Base-by-base conservation (phyloP, 345 rosid species). In the Boechera stricta region DNA sequence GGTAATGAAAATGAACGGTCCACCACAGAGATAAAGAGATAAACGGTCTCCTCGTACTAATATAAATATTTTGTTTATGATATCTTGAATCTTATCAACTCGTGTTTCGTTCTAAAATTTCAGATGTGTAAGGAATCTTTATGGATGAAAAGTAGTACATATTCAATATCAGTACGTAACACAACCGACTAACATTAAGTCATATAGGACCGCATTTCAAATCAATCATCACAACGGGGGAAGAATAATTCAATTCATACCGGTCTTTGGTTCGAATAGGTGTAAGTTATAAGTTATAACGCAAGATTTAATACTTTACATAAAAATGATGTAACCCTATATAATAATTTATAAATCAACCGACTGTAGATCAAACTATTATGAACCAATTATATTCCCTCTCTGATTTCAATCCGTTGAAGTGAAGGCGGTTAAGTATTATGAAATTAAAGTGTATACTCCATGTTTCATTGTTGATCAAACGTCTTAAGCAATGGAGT, bases 231-330 rank as follows among this genome's bases (percentile, higher is more conserved):
- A 56, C 38, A 35, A 56, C 51, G 32, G n/a, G 39, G 47, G 47
- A 58, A 33, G 59, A 75, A 75, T 47, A 47, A 57, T 66, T 62
- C 73, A 67, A 47, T 66, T 67, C 73, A 67, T 68, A 75, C 36
- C 49, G n/a, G 26, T 59, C 53, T 57, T 57, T 67, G 16, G 57
- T 49, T 48, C 28, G 35, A 47, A 38, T 9, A 11, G 42, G 52
- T 58, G 21, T 52, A n/a, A 44, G 16, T 33, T 67, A 16, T 67
- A 15, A 24, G 5, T 45, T 67, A 28, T 48, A 57, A 36, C 44
- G n/a, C 52, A 57, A 38, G 13, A 44, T 47, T 49, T 57, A 33
- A 9, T n/a, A 66, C 15, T 45, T 33, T 6, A 36, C 33, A 53
- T 29, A 29, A 31, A 29, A 53, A 16, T 51, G 53, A 49, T 48